Evolutionary conservation across 345 rosid species (phyloP), one percentile per base, ranked within the genome.

Genomic region (Crucihimalaya himalaica): DNA sequence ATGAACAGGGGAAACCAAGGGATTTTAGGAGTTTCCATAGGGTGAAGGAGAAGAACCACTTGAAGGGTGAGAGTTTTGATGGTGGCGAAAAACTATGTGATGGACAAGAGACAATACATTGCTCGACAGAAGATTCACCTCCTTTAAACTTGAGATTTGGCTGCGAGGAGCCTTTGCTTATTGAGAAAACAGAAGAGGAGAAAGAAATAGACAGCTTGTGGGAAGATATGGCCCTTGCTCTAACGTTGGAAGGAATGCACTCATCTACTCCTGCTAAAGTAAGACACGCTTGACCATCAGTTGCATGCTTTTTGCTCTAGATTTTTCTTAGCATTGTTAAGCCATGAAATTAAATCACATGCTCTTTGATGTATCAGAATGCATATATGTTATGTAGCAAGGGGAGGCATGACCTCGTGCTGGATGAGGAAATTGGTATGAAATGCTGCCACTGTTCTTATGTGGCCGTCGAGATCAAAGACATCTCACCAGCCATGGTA

Each of bases 341-440:
- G 25, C 5, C 29, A 48, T 46, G 27, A 11, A 27, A 37, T 29
- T 47, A 31, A 70, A 40, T 46, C 3, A 56, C 27, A 5, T 77
- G 67, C 48, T 56, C 74, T 75, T 60, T 75, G 48, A 43, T 75
- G 70, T 60, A n/a, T 64, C 62, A 77, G 80, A 57, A 40, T 16
- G 72, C 65, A 39, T 61, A 14, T 64, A 70, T 64, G 68, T 18
- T 63, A 23, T 86, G 92, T 75, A 8, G 18, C 29, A 82, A 35
- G 16, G 90, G 84, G 75, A 64, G 66, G 3, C 96, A 87, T 76
- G 57, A 76, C 2, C 42, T 82, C 18, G 35, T 82, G 11, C 82
- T 83, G 40, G 85, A 89, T 56, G 89, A 87, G 16, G 88, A 87
- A 60, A 69, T 83, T 39, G 96, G 96, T 27, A 15, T 83, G 52